phyloP scores from a whole-genome alignment of 2,329 filamentous ascomycete species.

The Ceratocystis huliohia region DNA sequence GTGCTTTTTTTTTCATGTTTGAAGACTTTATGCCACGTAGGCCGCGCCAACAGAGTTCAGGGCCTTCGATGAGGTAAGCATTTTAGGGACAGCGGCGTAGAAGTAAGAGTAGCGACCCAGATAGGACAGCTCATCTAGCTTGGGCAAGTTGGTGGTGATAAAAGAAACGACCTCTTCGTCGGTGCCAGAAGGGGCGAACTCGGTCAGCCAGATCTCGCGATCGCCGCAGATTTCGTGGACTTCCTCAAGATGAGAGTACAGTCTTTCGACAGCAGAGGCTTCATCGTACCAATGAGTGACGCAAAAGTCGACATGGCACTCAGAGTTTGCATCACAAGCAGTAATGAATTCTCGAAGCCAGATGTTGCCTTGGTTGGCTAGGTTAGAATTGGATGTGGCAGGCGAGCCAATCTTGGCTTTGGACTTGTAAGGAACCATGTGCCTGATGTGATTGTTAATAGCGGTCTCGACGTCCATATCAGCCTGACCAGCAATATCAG shows the following conservation, averaged over 20 bases:
- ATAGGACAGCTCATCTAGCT: slow-evolving; percentile 38
- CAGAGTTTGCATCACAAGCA: slow-evolving; percentile 34
- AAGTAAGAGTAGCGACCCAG: slow-evolving; percentile 48
- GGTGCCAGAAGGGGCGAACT: slow-evolving; percentile 44
- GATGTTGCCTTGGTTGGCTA: slow-evolving; percentile 37
- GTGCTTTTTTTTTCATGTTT: neutral
- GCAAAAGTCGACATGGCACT: slow-evolving; percentile 47
- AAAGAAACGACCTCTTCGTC: slow-evolving; percentile 36
- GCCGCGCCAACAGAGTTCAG: slow-evolving; percentile 38
- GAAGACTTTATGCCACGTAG: slow-evolving; percentile 30
- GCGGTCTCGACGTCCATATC: slow-evolving; percentile 42
- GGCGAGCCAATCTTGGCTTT: slow-evolving; percentile 45
- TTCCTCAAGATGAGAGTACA: slow-evolving; percentile 42
- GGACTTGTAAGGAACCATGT: slow-evolving; percentile 43
- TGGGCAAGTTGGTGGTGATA: slow-evolving; percentile 36
- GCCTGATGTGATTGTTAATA: slow-evolving; percentile 40
- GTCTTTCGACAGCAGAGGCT: slow-evolving; percentile 35
- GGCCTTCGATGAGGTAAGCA: slow-evolving; percentile 31
- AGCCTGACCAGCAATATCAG: slow-evolving; percentile 47
- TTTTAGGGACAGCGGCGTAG: slow-evolving; percentile 32
- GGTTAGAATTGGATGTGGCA: slow-evolving; percentile 48
- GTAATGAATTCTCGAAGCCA: slow-evolving; percentile 44
- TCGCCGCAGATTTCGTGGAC: slow-evolving; percentile 35
- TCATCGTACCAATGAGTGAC: slow-evolving; percentile 52
- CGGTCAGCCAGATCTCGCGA: slow-evolving; percentile 49